phyloP scores from a whole-genome alignment of 164 flowering plant genomes.

The Santalum album region DNA sequence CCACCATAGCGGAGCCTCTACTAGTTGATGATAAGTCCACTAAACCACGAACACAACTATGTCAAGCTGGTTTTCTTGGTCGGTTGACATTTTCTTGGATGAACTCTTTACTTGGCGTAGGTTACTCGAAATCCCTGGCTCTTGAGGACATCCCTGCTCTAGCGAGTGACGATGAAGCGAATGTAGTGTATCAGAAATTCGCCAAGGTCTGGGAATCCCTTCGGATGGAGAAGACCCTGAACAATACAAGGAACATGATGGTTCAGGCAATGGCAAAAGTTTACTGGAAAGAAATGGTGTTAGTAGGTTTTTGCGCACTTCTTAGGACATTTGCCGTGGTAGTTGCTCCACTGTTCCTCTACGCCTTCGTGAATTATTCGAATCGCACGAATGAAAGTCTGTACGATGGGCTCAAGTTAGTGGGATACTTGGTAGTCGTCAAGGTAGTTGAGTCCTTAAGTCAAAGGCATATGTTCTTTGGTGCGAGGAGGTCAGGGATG shows the following conservation, averaged over 20 bases:
- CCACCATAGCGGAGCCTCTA: slow-evolving; percentile 38
- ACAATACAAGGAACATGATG: slow-evolving; percentile 22
- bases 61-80: slow-evolving; percentile 31
- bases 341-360: slow-evolving; percentile 53
- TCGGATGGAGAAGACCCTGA: slow-evolving; percentile 13
- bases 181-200: slow-evolving; percentile 41
- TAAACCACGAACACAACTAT: slow-evolving; percentile 7
- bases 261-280: slow-evolving; percentile 38
- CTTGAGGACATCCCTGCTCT: slow-evolving; percentile 65
- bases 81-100: slow-evolving; percentile 70
- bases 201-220: slow-evolving; percentile 32
- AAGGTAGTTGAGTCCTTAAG: slow-evolving; percentile 64
- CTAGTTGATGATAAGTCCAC: slow-evolving; percentile 17
- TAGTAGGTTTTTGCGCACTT: slow-evolving; percentile 41
- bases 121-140: slow-evolving; percentile 44
- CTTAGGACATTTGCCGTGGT: slow-evolving; percentile 38
- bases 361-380: slow-evolving; percentile 50
- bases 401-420: slow-evolving; percentile 32
- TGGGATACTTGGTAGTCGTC: slow-evolving; percentile 43
- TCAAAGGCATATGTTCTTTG: slow-evolving; percentile 59
- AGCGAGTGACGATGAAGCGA: slow-evolving; percentile 52
- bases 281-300: slow-evolving; percentile 41
- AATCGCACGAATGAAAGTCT: slow-evolving; percentile 17
- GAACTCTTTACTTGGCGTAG: slow-evolving; percentile 50
- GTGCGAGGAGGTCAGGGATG: slow-evolving; percentile 61